These are phyloP conservation scores for Hymenoscyphus infarciens DNA, from an alignment of 2,329 filamentous ascomycete genomes.

Conservation along the genomic window DNA sequence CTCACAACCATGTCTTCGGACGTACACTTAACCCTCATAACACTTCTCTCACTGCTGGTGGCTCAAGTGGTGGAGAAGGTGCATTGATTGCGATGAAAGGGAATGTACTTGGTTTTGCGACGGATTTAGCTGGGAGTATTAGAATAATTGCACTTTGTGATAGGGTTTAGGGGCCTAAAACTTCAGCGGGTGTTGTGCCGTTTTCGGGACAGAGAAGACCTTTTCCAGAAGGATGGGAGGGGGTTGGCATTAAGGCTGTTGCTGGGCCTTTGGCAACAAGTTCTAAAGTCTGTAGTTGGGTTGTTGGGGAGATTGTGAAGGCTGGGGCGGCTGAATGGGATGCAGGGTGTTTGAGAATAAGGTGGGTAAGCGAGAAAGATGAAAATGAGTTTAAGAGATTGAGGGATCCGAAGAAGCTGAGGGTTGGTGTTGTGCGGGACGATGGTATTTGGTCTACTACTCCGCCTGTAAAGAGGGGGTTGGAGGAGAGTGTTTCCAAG, in stretches of 20 bases:
- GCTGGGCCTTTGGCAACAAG: slow-evolving; percentile 46
- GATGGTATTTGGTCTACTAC: neutral
- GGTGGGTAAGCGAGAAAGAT: neutral
- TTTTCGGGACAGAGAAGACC: slow-evolving; percentile 44
- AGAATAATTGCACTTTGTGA: slow-evolving; percentile 46
- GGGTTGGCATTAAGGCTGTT: slow-evolving; percentile 45
- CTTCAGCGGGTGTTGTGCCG: slow-evolving; percentile 39
- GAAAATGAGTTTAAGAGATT: neutral
- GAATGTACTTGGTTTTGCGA: slow-evolving; percentile 54
- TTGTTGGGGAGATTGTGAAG: neutral
- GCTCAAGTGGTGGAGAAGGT: slow-evolving; percentile 61
- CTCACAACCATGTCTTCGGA: slow-evolving; percentile 59
- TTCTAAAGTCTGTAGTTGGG: slow-evolving; percentile 37
- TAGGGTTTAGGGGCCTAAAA: slow-evolving; percentile 50
- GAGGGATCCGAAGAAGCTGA: neutral
- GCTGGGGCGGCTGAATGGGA: neutral
- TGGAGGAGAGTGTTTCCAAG: neutral
- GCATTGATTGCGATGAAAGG: slow-evolving; percentile 57
- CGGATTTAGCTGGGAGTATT: slow-evolving; percentile 53
- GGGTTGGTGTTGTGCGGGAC: neutral
- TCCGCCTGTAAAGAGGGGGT: neutral
- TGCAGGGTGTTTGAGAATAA: neutral
- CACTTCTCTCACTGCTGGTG: slow-evolving; percentile 55
- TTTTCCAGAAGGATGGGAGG: slow-evolving; percentile 50
- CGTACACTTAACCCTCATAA: slow-evolving; percentile 61